A percentile compares a stretch with the other conserved stretches of the same genome.
phyloP scores from a whole-genome alignment of 352 stramenopile species.

The Achlya hypogyna region DNA sequence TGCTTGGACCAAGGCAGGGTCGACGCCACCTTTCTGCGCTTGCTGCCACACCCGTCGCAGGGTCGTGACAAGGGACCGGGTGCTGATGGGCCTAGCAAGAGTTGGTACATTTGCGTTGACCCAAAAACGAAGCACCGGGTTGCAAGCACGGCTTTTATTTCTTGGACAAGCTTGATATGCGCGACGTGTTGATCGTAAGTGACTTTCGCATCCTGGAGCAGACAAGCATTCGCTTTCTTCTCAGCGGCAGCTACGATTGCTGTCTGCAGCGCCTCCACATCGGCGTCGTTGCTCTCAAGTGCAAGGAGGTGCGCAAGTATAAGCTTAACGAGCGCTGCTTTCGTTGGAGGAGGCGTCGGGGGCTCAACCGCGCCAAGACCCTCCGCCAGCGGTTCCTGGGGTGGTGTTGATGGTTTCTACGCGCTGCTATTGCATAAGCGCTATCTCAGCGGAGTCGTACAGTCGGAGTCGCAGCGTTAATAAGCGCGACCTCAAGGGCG shows the following conservation, averaged over 20 bases:
- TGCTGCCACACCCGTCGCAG: conserved; percentile 46
- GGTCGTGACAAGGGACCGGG: conserved; percentile 52
- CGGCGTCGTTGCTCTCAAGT: conserved; percentile 25
- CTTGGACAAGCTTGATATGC: conserved; percentile 61
- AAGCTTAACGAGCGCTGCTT: conserved; percentile 3
- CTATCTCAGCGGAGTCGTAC: not conserved
- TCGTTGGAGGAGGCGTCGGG: not conserved
- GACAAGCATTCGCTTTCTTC: conserved; percentile 45
- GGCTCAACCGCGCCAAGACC: not conserved
- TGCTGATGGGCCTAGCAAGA: conserved; percentile 37
- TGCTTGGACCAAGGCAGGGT: conserved; percentile 42
- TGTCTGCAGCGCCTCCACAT: conserved; percentile 70
- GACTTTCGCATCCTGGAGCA: conserved; percentile 40
- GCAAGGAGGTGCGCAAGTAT: not conserved
- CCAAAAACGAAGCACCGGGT: too few species aligned
- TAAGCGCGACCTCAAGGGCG: not conserved
- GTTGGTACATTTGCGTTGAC: too few species aligned
- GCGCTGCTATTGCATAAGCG: not conserved
- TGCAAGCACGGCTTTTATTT: conserved; percentile 64
- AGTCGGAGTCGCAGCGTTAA: not conserved
- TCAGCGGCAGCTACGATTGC: conserved; percentile 50
- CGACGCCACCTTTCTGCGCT: conserved; percentile 41
- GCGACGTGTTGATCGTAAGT: conserved; percentile 65
- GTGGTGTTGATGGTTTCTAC: not conserved
- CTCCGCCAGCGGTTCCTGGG: not conserved